These are phyloP conservation scores for Cunninghamia lanceolata DNA, from an alignment of 75 land plant species.

Conservation along the genomic window DNA sequence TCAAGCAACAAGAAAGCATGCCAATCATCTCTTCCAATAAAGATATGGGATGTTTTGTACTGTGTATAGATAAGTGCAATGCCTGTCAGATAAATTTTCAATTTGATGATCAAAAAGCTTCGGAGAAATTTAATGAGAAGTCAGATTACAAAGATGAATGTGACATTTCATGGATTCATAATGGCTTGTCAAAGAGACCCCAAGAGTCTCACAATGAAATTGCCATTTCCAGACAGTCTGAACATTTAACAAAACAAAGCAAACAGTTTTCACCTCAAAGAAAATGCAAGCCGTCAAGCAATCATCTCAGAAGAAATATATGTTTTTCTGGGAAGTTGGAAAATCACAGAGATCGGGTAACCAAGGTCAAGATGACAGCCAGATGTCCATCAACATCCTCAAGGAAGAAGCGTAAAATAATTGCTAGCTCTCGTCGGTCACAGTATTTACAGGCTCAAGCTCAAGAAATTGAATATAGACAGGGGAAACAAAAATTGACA, in stretches of 20 bases:
- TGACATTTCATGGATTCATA: neutral
- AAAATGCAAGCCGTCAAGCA: neutral
- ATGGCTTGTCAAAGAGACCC: neutral
- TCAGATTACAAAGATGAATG: neutral
- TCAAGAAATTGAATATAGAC: conserved; percentile 7
- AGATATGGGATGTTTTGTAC: neutral
- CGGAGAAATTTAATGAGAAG: neutral
- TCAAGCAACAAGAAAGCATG: neutral
- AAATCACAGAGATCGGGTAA: neutral
- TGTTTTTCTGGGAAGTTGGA: neutral
- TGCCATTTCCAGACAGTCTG: neutral
- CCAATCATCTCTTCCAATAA: neutral
- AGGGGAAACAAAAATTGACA: conserved; percentile 2
- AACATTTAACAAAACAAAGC: neutral
- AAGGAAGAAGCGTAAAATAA: neutral
- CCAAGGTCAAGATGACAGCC: neutral
- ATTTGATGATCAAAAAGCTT: neutral
- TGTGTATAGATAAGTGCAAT: neutral
- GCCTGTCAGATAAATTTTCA: neutral
- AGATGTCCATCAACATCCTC: neutral
- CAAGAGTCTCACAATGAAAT: neutral
- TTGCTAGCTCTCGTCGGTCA: neutral
- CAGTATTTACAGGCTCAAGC: neutral
- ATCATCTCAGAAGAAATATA: neutral
- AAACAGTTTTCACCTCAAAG: neutral